Evolutionary conservation across 2,329 filamentous ascomycete genomes (phyloP).

Genomic region (Verruconis gallopava): DNA sequence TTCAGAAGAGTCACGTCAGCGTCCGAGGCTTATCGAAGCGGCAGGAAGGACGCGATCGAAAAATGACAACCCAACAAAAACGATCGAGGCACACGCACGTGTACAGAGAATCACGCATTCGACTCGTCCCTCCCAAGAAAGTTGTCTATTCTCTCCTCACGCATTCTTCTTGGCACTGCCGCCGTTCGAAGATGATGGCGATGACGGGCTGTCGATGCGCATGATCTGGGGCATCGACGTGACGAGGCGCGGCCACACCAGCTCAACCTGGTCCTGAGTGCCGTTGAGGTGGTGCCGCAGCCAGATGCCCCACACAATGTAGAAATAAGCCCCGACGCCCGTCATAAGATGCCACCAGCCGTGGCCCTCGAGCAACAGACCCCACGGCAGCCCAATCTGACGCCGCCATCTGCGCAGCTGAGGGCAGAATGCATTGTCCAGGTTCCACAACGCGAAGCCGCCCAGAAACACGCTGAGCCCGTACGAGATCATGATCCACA

Average conservation of each 20-base stretch:
- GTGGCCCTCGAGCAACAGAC: slow-evolving; percentile 59
- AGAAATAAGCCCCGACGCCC: slow-evolving; percentile 69
- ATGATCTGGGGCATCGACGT: slow-evolving; percentile 36
- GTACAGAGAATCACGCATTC: no score
- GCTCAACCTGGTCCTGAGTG: slow-evolving; percentile 55
- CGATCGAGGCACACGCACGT: no score
- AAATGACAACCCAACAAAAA: no score
- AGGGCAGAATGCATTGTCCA: slow-evolving; percentile 67
- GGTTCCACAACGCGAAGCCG: slow-evolving; percentile 64
- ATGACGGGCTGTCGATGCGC: not conserved
- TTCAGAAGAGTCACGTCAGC: no score
- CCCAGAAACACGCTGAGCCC: slow-evolving; percentile 59
- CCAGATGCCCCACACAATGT: slow-evolving; percentile 76
- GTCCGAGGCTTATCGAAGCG: no score
- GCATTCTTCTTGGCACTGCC: no score
- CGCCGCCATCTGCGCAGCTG: slow-evolving; percentile 53
- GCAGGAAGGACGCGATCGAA: no score
- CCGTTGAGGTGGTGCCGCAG: slow-evolving; percentile 64
- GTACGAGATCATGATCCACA: slow-evolving; percentile 63
- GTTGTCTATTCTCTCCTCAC: no score
- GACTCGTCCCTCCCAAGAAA: no score
- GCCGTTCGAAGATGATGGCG: no score
- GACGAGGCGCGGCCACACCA: slow-evolving; percentile 54
- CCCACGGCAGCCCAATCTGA: slow-evolving; percentile 64
- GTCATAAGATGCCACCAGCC: slow-evolving; percentile 75